phyloP scores from a whole-genome alignment of 2,329 filamentous ascomycete species.

The Ascochyta koolunga region DNA sequence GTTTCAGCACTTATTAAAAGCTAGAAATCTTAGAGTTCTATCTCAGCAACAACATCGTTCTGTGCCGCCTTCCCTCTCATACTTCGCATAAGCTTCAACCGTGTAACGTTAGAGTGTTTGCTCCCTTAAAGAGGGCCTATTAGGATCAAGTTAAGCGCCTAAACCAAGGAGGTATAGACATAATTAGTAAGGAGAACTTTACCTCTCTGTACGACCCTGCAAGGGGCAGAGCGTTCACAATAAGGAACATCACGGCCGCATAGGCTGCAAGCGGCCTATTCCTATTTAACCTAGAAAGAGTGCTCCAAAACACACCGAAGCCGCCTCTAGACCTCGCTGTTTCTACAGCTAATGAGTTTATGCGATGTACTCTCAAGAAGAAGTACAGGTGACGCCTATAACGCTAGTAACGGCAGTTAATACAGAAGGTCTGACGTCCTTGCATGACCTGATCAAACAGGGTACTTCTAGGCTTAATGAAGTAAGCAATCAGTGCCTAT shows the following conservation, averaged over 20 bases:
- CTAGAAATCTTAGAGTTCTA: too few species aligned
- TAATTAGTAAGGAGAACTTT: background rate
- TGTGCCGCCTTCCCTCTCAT: background rate
- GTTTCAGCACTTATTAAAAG: too few species aligned
- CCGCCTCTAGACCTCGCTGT: background rate
- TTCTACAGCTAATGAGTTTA: background rate
- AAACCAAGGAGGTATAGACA: background rate
- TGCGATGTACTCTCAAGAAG: constrained; percentile 13
- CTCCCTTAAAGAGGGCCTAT: background rate
- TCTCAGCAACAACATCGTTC: background rate
- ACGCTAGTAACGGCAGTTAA: too few species aligned
- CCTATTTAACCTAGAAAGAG: background rate
- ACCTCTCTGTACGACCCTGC: background rate
- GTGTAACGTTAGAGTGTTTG: background rate
- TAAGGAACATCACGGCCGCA: background rate
- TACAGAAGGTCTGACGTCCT: too few species aligned
- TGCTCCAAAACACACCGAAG: background rate
- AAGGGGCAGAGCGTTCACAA: background rate
- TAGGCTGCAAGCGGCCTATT: background rate
- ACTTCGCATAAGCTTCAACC: background rate
- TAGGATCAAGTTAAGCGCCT: background rate
- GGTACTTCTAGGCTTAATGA: too few species aligned
- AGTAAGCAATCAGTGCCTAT: too few species aligned
- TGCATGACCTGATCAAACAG: too few species aligned
- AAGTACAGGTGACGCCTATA: constrained; percentile 13